These are phyloP conservation scores for Candida loeiensis DNA, from an alignment of 805 yeast species.

Conservation along the genomic window DNA sequence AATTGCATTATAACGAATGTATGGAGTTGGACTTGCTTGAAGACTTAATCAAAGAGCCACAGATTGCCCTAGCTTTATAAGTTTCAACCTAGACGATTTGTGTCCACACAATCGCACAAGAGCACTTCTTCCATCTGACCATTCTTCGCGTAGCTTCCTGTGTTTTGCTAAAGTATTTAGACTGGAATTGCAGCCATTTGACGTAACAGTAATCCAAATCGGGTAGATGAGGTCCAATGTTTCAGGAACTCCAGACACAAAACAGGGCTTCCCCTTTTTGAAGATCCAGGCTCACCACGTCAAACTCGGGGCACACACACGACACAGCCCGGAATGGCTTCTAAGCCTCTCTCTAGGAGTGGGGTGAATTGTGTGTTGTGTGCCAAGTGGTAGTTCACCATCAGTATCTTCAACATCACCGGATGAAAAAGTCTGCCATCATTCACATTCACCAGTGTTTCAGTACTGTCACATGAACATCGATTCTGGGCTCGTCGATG, in stretches of 20 bases:
- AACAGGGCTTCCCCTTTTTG: not conserved
- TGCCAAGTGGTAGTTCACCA: too few species aligned
- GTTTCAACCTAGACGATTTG: not conserved
- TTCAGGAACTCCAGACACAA: not conserved
- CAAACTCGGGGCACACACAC: not conserved
- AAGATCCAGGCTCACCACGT: not conserved
- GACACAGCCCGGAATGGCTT: not conserved
- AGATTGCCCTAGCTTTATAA: slow-evolving; percentile 1
- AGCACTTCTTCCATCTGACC: not conserved
- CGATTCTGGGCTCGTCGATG: too few species aligned
- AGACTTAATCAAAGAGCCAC: slow-evolving; percentile 1
- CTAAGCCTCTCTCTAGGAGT: too few species aligned
- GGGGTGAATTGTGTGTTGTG: too few species aligned
- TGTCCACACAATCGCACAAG: not conserved
- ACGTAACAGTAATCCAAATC: not conserved
- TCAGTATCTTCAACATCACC: too few species aligned
- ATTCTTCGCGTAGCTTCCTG: not conserved
- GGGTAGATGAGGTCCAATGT: not conserved
- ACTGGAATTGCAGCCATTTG: not conserved
- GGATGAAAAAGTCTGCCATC: too few species aligned
- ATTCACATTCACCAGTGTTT: too few species aligned
- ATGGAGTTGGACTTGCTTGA: slow-evolving; percentile 13
- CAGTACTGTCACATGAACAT: too few species aligned
- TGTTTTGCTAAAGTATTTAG: not conserved
- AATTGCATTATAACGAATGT: slow-evolving; percentile 14